A percentile compares a stretch with the other conserved stretches of the same genome.
Evolutionary conservation across 2,329 filamentous ascomycete genomes (phyloP).

Genomic region (Penicillium palitans): DNA sequence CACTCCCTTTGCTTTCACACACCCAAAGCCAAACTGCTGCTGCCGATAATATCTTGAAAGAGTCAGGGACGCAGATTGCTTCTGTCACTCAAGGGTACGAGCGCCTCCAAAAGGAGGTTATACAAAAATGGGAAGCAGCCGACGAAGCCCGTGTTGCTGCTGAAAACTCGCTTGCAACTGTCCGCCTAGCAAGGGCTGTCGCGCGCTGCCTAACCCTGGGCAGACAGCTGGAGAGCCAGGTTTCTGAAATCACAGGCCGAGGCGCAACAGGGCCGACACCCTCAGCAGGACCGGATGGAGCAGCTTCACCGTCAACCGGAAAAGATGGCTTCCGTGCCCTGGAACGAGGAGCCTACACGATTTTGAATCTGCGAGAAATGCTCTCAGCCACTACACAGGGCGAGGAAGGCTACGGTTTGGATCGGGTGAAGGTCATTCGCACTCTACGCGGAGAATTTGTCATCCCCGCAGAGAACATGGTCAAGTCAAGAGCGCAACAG

Average conservation of each 20-base stretch:
- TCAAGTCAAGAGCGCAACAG: slow-evolving; percentile 74
- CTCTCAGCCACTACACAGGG: slow-evolving; percentile 66
- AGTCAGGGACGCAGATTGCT: slow-evolving; percentile 77
- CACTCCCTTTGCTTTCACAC: slow-evolving; percentile 75
- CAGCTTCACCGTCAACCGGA: slow-evolving; percentile 27
- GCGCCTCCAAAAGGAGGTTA: slow-evolving; percentile 81
- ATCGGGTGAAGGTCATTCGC: slow-evolving; percentile 69
- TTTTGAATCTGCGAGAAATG: slow-evolving; percentile 73
- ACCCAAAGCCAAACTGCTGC: slow-evolving; percentile 73
- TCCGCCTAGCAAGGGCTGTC: slow-evolving; percentile 74
- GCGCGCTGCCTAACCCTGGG: slow-evolving; percentile 78
- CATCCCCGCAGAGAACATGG: slow-evolving; percentile 68
- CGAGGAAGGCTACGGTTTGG: slow-evolving; percentile 75
- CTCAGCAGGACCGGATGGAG: slow-evolving; percentile 33
- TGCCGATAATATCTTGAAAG: slow-evolving; percentile 68
- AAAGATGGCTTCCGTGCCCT: slow-evolving; percentile 76
- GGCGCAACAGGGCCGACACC: slow-evolving; percentile 30
- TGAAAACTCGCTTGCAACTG: slow-evolving; percentile 74
- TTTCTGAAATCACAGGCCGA: slow-evolving; percentile 64
- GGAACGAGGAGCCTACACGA: slow-evolving; percentile 76
- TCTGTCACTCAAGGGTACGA: slow-evolving; percentile 81
- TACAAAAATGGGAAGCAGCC: slow-evolving; percentile 80
- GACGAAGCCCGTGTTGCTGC: slow-evolving; percentile 78
- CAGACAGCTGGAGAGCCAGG: slow-evolving; percentile 82
- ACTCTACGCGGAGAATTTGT: slow-evolving; percentile 70